Percentiles rank a stretch among this genome's conserved stretches.
These are phyloP conservation scores for Conoideocrella luteorostrata DNA, from an alignment of 2,329 filamentous ascomycete genomes.

Conservation along the genomic window DNA sequence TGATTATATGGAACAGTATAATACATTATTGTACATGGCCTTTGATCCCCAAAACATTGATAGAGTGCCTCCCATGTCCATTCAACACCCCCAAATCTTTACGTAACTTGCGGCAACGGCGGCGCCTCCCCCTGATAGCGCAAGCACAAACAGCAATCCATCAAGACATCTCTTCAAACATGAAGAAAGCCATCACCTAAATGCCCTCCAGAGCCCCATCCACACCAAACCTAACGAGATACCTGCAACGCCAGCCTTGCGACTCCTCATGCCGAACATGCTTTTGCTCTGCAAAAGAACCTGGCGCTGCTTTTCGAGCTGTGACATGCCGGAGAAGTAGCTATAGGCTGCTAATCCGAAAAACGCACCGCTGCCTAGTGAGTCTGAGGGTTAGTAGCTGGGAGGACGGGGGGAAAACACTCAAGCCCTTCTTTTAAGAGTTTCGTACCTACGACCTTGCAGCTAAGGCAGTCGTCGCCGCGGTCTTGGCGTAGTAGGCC, in stretches of 20 bases:
- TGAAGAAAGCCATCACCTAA: conserved; percentile 36
- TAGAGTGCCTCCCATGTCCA: too few species aligned
- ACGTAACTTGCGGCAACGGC: too few species aligned
- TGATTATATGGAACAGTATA: too few species aligned
- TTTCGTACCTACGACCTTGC: conserved; percentile 61
- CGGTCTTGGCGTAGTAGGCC: conserved; percentile 50
- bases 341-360: conserved; percentile 70
- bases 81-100: too few species aligned
- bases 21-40: too few species aligned
- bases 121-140: too few species aligned
- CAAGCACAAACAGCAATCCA: too few species aligned
- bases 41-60: too few species aligned
- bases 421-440: too few species aligned
- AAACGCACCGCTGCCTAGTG: conserved; percentile 65
- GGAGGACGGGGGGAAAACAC: too few species aligned
- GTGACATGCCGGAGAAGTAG: conserved; percentile 66
- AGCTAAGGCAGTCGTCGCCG: conserved; percentile 62
- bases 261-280: conserved; percentile 65
- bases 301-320: conserved; percentile 61
- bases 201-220: conserved; percentile 63
- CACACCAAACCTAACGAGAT: conserved; percentile 63
- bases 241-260: conserved; percentile 58
- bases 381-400: background rate
- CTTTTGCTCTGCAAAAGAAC: conserved; percentile 63
- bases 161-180: background rate